phyloP scores from a whole-genome alignment of 2,329 filamentous ascomycete species.

The Fonsecaea erecta region DNA sequence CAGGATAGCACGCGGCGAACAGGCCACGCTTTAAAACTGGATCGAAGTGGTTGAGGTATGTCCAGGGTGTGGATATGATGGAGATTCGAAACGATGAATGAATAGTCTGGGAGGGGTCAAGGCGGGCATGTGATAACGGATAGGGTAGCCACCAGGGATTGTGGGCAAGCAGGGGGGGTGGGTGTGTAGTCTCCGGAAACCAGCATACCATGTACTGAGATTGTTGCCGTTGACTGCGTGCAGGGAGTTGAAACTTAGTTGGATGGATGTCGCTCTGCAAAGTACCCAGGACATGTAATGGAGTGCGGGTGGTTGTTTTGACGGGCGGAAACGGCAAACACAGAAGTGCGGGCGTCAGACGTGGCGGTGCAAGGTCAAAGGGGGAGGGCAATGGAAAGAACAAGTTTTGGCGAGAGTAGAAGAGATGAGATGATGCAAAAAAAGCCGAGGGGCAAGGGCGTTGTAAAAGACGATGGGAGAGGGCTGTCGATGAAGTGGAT shows the following conservation, averaged over 20 bases:
- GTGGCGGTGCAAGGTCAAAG: slow-evolving; percentile 36
- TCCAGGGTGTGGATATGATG: slow-evolving; percentile 19
- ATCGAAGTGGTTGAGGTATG: slow-evolving; percentile 7
- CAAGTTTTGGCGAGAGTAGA: slow-evolving; percentile 37
- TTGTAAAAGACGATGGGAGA: slow-evolving; percentile 12
- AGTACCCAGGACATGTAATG: slow-evolving; percentile 21
- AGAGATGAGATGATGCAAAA: slow-evolving; percentile 29
- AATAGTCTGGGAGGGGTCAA: slow-evolving; percentile 25
- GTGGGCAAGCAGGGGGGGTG: slow-evolving; percentile 17
- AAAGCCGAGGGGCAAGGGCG: slow-evolving; percentile 28
- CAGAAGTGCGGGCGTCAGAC: slow-evolving; percentile 30
- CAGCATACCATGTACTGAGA: slow-evolving; percentile 36
- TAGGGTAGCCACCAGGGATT: slow-evolving; percentile 27
- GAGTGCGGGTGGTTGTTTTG: slow-evolving; percentile 29
- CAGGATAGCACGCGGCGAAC: slow-evolving; percentile 24
- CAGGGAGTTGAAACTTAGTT: slow-evolving; percentile 13
- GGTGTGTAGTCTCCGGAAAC: slow-evolving; percentile 4
- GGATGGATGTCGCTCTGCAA: slow-evolving; percentile 24
- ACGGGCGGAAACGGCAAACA: slow-evolving; percentile 27
- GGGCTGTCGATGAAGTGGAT: slow-evolving; percentile 9
- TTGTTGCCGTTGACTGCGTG: slow-evolving; percentile 12
- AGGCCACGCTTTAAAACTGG: slow-evolving; percentile 24
- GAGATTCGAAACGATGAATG: slow-evolving; percentile 22
- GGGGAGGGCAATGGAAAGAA: slow-evolving; percentile 23
- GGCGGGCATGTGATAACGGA: slow-evolving; percentile 30